Evolutionary conservation across 345 rosid species (phyloP), one percentile per base, ranked within the genome.

Genomic region (Fremontodendron californicum): DNA sequence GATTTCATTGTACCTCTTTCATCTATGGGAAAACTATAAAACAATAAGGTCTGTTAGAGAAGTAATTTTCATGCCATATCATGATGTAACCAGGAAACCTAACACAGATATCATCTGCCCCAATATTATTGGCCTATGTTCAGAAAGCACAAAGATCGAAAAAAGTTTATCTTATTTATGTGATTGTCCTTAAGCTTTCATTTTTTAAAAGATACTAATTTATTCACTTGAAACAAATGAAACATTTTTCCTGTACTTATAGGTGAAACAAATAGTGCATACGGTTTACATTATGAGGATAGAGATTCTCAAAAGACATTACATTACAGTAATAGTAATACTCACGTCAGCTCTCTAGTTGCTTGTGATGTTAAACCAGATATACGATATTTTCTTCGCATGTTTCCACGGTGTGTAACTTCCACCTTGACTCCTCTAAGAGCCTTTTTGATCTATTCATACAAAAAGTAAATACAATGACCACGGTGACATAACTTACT

Each of bases 331-430:
- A 13, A 75, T 3, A 64, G 39, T 61, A 79, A 76, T 54, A 83
- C 97, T 77, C 71, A 94, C 97, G 95, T 94, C 49, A 94, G 78
- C 80, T 94, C 97, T 25, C 97, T 87, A 72, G 98, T 94, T 40
- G 98, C 89, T 82, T 91, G 96, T 5, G 97, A 89, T 63, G 98
- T 94, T 77, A 94, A 81, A 55, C 96, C 97, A 61, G 97, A 90
- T 43, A 94, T 92, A 9, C 98, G 98, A 77, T 94, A 94, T 81
- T 94, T 94, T 46, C 98, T 85, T 7, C 98, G 94, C 97, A 94
- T 94, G 76, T 92, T 92, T 78, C 98, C 97, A 15, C 98, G 89
- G 72, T 92, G 98, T 0, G 98, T 94, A 76, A 94, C 97, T 85
- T 94, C 98, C 68, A 94, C 96, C 81, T 79, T 92, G 40, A 94